Conservation (phyloP, 1,284 basidiomycete species). For the Hymenochaete sp. region DNA sequence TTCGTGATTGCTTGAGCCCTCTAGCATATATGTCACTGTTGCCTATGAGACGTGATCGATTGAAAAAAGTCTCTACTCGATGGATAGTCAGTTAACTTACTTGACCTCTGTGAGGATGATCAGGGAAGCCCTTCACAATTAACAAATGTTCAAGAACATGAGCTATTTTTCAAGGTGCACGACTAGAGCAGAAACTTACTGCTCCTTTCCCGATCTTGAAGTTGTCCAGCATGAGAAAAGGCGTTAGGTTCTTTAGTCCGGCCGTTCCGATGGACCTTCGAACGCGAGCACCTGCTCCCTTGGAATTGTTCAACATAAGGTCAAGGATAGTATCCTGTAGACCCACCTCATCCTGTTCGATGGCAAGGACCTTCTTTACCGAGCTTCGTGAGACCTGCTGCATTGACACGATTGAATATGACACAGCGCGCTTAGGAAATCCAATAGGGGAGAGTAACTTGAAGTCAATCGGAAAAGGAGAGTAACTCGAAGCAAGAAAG, state of each 20-base stretch:
- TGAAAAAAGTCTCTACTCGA: too few species aligned
- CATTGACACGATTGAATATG: conserved; percentile 21
- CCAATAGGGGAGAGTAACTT: conserved; percentile 6
- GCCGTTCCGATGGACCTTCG: conserved; percentile 80
- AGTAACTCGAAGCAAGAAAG: conserved; percentile 8
- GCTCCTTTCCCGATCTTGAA: conserved; percentile 59
- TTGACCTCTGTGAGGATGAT: conserved; percentile 88
- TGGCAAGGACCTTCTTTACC: conserved; percentile 65
- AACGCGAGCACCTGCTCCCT: conserved; percentile 86
- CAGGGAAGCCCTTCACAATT: conserved; percentile 52
- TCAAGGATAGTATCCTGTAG: neutral
- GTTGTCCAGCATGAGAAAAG: conserved; percentile 86
- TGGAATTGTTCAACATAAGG: neutral
- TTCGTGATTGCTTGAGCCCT: conserved; percentile 83
- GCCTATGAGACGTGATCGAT: too few species aligned
- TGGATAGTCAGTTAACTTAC: too few species aligned
- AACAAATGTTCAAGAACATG: conserved; percentile 13
- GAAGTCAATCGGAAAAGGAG: conserved; percentile 8
- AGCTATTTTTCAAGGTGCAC: neutral
- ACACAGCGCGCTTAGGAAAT: conserved; percentile 5
- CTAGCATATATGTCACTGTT: conserved; percentile 82
- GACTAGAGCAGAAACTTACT: conserved; percentile 30
- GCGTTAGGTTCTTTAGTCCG: conserved; percentile 72
- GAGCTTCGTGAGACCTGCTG: conserved; percentile 55
- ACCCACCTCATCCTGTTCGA: conserved; percentile 73